phyloP scores from a whole-genome alignment of 495 filamentous ascomycete genomes.

The Niebla homalea region DNA sequence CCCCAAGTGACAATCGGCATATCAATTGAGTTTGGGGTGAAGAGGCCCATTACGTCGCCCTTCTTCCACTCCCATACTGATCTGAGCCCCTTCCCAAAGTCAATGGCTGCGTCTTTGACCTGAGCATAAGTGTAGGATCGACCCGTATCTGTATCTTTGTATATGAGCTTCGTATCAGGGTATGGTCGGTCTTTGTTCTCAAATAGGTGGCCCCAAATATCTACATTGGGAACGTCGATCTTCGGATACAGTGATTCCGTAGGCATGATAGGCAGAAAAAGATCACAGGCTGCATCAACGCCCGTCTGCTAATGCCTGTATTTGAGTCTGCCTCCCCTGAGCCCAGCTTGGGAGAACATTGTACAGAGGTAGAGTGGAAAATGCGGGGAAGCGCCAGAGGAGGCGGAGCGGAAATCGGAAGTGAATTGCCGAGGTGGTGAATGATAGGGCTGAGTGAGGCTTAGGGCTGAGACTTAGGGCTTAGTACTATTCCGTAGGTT shows the following conservation, averaged over 20 bases:
- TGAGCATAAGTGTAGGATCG: constrained; percentile 65
- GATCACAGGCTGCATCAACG: no score
- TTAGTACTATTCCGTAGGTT: no score
- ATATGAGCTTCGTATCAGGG: constrained; percentile 70
- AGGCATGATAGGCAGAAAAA: constrained; percentile 8
- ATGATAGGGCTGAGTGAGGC: no score
- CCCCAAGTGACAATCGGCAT: constrained; percentile 62
- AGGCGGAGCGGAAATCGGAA: no score
- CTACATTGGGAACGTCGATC: constrained; percentile 49
- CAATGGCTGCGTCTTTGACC: constrained; percentile 47
- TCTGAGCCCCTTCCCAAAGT: constrained; percentile 71
- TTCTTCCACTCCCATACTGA: constrained; percentile 64
- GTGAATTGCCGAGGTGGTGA: no score
- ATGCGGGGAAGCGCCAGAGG: no score
- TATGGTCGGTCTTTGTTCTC: constrained; percentile 56
- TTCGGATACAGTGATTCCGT: constrained; percentile 30
- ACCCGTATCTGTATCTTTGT: constrained; percentile 58
- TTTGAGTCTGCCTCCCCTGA: no score
- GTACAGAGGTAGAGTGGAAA: no score
- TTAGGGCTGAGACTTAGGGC: no score
- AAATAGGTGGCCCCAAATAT: constrained; percentile 66
- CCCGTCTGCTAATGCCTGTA: no score
- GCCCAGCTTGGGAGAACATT: no score
- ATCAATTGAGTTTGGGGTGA: constrained; percentile 65
- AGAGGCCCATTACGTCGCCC: constrained; percentile 62